Conservation (phyloP, 495 filamentous ascomycete species). For the Pyrenula massariospora region DNA sequence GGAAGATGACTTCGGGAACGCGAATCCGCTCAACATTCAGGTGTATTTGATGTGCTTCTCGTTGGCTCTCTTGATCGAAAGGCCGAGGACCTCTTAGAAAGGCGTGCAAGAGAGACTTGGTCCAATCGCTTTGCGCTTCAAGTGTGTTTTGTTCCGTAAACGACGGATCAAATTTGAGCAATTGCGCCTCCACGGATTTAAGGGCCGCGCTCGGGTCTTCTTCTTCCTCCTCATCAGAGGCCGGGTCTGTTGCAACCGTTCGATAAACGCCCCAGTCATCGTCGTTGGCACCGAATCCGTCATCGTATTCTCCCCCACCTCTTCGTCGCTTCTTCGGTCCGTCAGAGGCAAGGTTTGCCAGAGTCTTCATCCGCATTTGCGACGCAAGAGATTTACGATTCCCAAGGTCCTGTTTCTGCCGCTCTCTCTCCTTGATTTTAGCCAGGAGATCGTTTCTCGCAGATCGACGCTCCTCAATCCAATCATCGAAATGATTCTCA, state of each 20-base stretch:
- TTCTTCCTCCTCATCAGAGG: constrained; percentile 70
- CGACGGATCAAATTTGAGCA: constrained; percentile 73
- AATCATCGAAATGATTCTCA: constrained; percentile 72
- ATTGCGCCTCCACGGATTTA: constrained; percentile 64
- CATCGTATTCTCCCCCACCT: constrained; percentile 57
- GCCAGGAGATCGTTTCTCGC: constrained; percentile 60
- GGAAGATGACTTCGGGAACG: constrained; percentile 90
- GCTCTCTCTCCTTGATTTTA: constrained; percentile 84
- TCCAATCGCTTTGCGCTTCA: constrained; percentile 90
- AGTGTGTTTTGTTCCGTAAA: constrained; percentile 87
- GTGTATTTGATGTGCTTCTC: constrained; percentile 78
- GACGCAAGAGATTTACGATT: constrained; percentile 92
- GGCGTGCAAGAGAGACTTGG: constrained; percentile 75
- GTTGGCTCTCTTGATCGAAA: constrained; percentile 68
- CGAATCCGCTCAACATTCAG: constrained; percentile 95
- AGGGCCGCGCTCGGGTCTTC: constrained; percentile 69
- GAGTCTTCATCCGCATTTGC: constrained; percentile 94
- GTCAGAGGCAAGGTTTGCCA: constrained; percentile 94
- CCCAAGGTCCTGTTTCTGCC: constrained; percentile 81
- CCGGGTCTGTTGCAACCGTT: constrained; percentile 68
- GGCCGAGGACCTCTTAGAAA: constrained; percentile 81
- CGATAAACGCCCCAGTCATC: constrained; percentile 97
- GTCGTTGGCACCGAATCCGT: constrained; percentile 93
- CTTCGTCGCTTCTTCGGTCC: constrained; percentile 75
- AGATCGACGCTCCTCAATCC: constrained; percentile 70